phyloP scores from a whole-genome alignment of 2,329 filamentous ascomycete species.

The Neoarthrinium moseri region DNA sequence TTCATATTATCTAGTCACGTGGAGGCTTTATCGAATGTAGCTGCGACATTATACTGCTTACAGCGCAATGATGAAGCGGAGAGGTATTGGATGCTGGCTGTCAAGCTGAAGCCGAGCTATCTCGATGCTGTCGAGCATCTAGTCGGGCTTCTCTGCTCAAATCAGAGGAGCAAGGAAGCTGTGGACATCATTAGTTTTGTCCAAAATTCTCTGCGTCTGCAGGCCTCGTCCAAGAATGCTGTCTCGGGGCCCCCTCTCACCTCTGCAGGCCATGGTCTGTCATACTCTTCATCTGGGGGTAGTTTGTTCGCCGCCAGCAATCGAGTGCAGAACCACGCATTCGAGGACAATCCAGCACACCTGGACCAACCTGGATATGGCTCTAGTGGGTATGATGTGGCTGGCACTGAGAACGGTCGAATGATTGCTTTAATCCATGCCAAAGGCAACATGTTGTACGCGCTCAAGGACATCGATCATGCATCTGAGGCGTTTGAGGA shows the following conservation, averaged over 20 bases:
- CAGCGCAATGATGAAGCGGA: constrained; percentile 82
- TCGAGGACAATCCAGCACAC: constrained; percentile 13
- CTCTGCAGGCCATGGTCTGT: too few relatives aligned
- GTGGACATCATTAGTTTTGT: constrained; percentile 85
- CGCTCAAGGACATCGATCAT: constrained; percentile 74
- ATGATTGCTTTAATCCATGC: constrained; percentile 93
- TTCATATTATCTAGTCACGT: constrained; percentile 62
- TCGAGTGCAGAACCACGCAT: too few relatives aligned
- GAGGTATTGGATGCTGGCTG: constrained; percentile 79
- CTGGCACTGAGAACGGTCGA: constrained; percentile 84
- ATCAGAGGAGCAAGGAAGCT: constrained; percentile 78
- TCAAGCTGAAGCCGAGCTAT: constrained; percentile 80
- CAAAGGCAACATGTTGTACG: constrained; percentile 98
- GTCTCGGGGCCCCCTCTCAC: neutral
- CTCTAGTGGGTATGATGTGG: constrained; percentile 80
- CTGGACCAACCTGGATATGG: constrained; percentile 52
- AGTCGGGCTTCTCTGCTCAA: constrained; percentile 80
- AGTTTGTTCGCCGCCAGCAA: too few relatives aligned
- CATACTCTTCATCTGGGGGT: too few relatives aligned
- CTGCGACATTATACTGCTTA: constrained; percentile 82
- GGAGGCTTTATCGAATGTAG: constrained; percentile 90
- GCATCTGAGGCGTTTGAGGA: constrained; percentile 93
- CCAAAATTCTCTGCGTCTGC: constrained; percentile 66
- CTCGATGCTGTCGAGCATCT: constrained; percentile 95
- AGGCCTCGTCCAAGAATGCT: constrained; percentile 24